Conservation (phyloP, 768 basidiomycete genomes). For the Mycena vitilis region DNA sequence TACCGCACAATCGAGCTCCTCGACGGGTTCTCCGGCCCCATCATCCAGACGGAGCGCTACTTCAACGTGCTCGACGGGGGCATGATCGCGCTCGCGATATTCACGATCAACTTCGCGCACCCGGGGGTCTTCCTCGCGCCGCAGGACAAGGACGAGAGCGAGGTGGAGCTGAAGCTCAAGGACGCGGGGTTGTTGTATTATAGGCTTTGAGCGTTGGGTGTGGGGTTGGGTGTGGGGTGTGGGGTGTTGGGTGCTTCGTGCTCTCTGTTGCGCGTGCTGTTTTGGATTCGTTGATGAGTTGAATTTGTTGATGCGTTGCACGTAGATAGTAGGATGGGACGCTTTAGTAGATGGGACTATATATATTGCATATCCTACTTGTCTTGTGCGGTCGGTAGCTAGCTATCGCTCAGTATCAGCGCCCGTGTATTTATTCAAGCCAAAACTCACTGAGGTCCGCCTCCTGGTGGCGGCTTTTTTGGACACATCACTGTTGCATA, state of each 20-base stretch:
- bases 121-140: constrained; percentile 20
- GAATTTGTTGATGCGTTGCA: no score
- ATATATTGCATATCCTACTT: neutral
- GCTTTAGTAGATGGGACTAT: neutral
- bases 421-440: no score
- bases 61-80: constrained; percentile 30
- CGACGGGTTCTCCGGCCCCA: constrained; percentile 30
- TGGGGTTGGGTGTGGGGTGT: neutral
- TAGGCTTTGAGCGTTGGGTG: constrained; percentile 4
- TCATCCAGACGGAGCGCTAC: constrained; percentile 24
- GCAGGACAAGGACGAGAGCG: constrained; percentile 16
- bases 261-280: no score
- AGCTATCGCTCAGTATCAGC: no score
- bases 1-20: constrained; percentile 31
- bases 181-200: constrained; percentile 31
- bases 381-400: no score
- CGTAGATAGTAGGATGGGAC: neutral
- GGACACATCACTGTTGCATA: no score
- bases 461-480: no score
- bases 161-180: constrained; percentile 26
- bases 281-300: no score
- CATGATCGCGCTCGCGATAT: constrained; percentile 29
- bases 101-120: constrained; percentile 27
- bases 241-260: no score
- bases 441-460: no score